Conservation (phyloP, 2,329 filamentous ascomycete species). For the Hypoxylon sp. region DNA sequence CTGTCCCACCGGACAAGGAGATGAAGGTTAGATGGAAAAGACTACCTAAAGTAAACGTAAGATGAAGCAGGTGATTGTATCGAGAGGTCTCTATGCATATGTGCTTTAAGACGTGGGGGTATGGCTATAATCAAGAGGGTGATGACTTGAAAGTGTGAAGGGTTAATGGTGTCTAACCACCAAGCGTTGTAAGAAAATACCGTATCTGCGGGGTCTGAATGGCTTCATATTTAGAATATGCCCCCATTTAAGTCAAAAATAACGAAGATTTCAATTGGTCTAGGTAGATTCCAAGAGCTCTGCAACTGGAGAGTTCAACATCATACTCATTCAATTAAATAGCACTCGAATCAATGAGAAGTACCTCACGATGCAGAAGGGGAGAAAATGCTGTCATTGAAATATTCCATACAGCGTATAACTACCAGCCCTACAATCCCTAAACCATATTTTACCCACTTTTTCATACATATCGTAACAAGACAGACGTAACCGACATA, state of each 20-base stretch:
- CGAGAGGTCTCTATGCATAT: no score
- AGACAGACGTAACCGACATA: slow-evolving; percentile 30
- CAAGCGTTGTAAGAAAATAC: neutral
- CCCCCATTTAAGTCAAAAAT: neutral
- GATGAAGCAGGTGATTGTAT: no score
- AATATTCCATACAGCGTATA: neutral
- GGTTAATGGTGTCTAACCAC: neutral
- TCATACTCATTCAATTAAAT: no score
- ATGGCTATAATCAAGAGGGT: no score
- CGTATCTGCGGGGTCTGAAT: neutral
- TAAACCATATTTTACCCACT: slow-evolving; percentile 18
- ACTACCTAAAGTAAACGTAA: no score
- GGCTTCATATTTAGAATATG: neutral
- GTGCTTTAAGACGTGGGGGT: no score
- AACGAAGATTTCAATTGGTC: neutral
- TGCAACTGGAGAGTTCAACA: neutral
- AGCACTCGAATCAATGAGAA: neutral
- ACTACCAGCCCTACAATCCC: neutral
- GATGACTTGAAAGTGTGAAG: no score
- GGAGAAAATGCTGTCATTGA: neutral
- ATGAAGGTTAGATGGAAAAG: no score
- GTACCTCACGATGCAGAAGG: neutral
- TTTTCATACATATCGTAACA: slow-evolving; percentile 39
- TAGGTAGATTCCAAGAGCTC: neutral
- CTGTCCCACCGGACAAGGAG: no score